Base-by-base conservation (phyloP, 768 basidiomycete species). In the Lactarius quietus region DNA sequence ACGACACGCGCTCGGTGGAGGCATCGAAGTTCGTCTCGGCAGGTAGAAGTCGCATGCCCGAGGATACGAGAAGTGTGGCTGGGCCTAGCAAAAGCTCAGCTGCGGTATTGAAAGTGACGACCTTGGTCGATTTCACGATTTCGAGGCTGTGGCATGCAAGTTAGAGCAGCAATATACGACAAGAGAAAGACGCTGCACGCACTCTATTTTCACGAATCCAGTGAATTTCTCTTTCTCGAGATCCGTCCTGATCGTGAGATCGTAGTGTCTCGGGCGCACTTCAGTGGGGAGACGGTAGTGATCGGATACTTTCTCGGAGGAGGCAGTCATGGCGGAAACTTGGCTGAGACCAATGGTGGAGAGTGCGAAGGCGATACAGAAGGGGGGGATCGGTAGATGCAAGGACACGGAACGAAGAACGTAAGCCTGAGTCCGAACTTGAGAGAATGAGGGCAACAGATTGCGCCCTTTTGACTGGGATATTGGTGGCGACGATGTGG, bases 181-280 rank as follows among this genome's bases (percentile, higher is more conserved):
- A 17, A 4, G 38, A 17, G 63, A 36, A 59, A 23, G 41, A 31
- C 51, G 33, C 61, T 54, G 58, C 23, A 77, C 84, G 60, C 66
- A 85, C 92, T 83, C 80, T 72, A 91, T 84, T 69, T 85, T 85
- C 57, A 88, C 90, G 43, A 86, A 80, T 51, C 96, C 96, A 51
- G 84, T 79, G 74, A 94, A 98, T 12, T 78, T 82, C 65, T 86
- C 81, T n/a, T 81, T 81, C 62, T 88, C 82, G 59, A 98, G 84
- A 77, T 98, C 92, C 3, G 93, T 95, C 72, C 84, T 85, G 73
- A 95, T 77, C 54, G 85, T 85, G 57, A 94, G 72, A 69, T 91
- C 88, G 75, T 95, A 95, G 73, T 94, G 91, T 8, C 76, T 81
- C 15, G 92, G 87, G 70, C 81, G 84, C 61, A 90, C 83, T 68